Conservation (phyloP, 2,329 filamentous ascomycete species). For the Elsinoe fawcettii region DNA sequence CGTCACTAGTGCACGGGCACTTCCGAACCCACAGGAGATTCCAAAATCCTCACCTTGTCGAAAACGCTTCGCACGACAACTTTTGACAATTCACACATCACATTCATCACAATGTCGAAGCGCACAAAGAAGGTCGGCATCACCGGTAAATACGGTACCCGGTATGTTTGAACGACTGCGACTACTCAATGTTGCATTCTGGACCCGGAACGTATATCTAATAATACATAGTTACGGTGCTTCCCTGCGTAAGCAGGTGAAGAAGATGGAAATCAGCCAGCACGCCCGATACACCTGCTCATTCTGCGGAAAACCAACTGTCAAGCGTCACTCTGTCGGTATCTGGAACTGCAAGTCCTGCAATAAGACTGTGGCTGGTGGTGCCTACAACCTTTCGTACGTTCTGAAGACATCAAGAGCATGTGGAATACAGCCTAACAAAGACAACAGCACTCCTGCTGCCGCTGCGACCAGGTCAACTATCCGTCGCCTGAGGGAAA, state of each 20-base stretch:
- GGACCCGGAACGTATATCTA: not conserved
- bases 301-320: constrained; percentile 92
- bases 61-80: constrained; percentile 13
- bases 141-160: constrained; percentile 97
- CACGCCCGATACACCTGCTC: constrained; percentile 97
- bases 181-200: not conserved
- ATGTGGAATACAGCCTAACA: constrained; percentile 17
- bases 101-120: constrained; percentile 70
- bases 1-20: not conserved
- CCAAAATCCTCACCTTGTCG: constrained; percentile 9
- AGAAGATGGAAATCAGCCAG: constrained; percentile 99
- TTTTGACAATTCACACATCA: constrained; percentile 17
- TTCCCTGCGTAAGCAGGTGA: constrained; percentile 96
- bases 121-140: constrained; percentile 98
- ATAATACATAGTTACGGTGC: constrained; percentile 72
- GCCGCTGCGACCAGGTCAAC: constrained; percentile 92
- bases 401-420: constrained; percentile 38
- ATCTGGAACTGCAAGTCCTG: constrained; percentile 97
- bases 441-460: constrained; percentile 65
- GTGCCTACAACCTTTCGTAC: constrained; percentile 95
- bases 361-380: constrained; percentile 87
- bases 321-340: constrained; percentile 70
- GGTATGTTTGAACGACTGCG: constrained; percentile 52
- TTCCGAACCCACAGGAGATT: constrained; percentile 9
- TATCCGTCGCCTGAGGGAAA: constrained; percentile 93